Evolutionary conservation across 371 early-diverging fungal genomes (phyloP), one percentile per base, ranked within the genome.

Genomic region (Paramicrosporidium saccamoebae): DNA sequence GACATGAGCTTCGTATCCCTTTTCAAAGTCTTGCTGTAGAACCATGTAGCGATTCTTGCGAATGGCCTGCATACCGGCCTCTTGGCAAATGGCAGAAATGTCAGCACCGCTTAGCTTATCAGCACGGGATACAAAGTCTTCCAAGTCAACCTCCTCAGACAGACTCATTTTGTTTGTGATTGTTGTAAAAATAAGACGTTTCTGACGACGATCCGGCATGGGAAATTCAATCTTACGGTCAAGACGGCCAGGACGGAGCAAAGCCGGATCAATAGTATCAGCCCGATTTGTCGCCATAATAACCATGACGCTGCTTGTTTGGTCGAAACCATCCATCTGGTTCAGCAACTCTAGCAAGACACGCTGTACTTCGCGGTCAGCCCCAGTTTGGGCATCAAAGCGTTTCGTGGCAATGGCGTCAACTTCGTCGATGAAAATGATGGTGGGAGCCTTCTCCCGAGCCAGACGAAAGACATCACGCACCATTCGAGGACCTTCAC

Each of bases 261-360:
- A 58, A 4, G 98, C 98, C 13, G 98, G 97, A 47, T 98, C 99
- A 14, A 98, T 41, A 2, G 94, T 96, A 40, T 98, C 98, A 10
- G 84, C 88, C 42, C 98, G 74, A 49, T 98, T 98, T 11, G 98
- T 98, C 1, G 99, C 99, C 96, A 96, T 95, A 30, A 98, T 98
- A 12, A 98, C 97, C 58, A 88, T 92, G 33, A 98, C 95, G 46
- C 90, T 92, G 11, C 71, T 65, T 4, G 75, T 71, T 48, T 92
- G 92, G 42, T 96, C 97, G 45, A 98, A 97, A 14, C 99, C 99
- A 41, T 98, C 99, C 96, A 98, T 95, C 55, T 97, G 98, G 45
- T 81, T 98, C 30, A 98, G 55, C 31, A 98, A 55, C 52, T 98
- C 97, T 7, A 97, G 49, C 14, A 98, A 44, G 41, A 96, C 92